Conservation (phyloP, 257 asterid genomes). For the Osmanthus fragrans region DNA sequence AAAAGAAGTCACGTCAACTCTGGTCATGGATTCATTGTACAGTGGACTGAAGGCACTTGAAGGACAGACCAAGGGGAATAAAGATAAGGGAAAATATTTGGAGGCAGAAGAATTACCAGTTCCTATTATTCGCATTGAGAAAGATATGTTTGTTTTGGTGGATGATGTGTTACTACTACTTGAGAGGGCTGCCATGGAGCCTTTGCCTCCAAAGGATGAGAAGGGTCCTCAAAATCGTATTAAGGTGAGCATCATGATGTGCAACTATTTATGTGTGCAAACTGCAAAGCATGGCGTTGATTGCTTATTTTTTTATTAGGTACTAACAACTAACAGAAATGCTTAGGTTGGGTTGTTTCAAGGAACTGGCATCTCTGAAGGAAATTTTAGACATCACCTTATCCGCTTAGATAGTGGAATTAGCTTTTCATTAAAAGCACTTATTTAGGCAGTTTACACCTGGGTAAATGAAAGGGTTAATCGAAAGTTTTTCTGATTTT, state of each 20-base stretch:
- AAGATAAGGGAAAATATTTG: conserved; percentile 50
- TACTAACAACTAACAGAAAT: background rate
- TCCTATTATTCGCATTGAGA: conserved; percentile 70
- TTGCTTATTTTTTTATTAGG: background rate
- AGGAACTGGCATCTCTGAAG: background rate
- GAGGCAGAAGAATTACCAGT: conserved; percentile 58
- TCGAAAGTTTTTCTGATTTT: background rate
- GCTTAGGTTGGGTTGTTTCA: background rate
- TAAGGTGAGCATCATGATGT: background rate
- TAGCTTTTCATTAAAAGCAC: background rate
- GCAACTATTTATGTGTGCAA: background rate
- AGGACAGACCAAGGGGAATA: conserved; percentile 71
- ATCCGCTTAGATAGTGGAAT: background rate
- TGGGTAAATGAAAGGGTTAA: background rate
- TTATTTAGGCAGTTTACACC: background rate
- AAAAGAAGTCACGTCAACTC: conserved; percentile 94
- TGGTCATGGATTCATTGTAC: conserved; percentile 93
- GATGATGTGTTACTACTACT: conserved; percentile 85
- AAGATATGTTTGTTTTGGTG: conserved; percentile 69
- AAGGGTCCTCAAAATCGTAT: conserved; percentile 72
- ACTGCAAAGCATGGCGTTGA: background rate
- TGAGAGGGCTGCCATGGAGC: conserved; percentile 87
- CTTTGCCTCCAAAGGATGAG: conserved; percentile 92
- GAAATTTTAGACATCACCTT: background rate
- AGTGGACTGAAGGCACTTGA: conserved; percentile 93